Conservation (phyloP, 2,329 filamentous ascomycete species). For the Cryphonectria japonica region DNA sequence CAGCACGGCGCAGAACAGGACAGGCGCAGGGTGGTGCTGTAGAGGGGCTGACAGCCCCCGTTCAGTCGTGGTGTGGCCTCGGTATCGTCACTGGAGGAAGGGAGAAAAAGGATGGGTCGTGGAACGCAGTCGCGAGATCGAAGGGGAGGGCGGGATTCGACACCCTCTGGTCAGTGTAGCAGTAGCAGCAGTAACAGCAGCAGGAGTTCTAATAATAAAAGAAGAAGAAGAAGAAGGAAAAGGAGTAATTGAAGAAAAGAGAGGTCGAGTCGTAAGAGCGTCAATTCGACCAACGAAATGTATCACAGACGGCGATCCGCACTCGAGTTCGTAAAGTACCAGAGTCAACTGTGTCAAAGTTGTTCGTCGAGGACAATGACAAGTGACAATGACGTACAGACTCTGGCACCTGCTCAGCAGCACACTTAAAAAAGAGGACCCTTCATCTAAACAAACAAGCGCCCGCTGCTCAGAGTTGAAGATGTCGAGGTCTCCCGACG, state of each 20-base stretch:
- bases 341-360: background rate
- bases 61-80: slow-evolving; percentile 1
- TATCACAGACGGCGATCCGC: background rate
- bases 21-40: background rate
- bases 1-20: background rate
- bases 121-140: background rate
- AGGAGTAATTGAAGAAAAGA: background rate
- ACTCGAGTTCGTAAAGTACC: background rate
- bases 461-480: background rate
- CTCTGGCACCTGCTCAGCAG: background rate
- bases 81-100: background rate
- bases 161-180: background rate
- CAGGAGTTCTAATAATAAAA: background rate
- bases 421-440: background rate
- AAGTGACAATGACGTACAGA: slow-evolving; percentile 12
- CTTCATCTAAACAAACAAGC: background rate
- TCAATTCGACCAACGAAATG: background rate
- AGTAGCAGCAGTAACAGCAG: background rate
- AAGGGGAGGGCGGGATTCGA: background rate
- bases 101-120: background rate
- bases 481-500: slow-evolving; percentile 11
- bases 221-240: background rate
- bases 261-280: background rate
- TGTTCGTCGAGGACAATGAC: background rate
- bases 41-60: slow-evolving; percentile 5